phyloP scores from a whole-genome alignment of 441 rosid genomes.

The Isatis lusitanica region DNA sequence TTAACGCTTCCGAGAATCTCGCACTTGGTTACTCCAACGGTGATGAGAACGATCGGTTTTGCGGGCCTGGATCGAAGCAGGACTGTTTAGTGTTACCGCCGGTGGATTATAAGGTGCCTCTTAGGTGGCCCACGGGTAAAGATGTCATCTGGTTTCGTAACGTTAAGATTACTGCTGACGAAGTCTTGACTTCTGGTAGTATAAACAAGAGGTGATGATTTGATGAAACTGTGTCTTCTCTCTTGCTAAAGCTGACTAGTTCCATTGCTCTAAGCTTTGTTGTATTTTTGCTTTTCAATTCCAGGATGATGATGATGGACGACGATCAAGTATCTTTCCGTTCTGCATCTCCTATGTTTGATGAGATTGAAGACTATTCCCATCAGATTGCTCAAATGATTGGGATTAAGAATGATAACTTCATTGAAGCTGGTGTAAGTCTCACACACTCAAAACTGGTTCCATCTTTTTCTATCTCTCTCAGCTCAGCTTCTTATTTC shows the following conservation, averaged over 20 bases:
- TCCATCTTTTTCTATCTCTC: conserved; percentile 4
- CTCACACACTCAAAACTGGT: not conserved
- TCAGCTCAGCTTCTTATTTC: conserved; percentile 8
- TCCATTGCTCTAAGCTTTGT: not conserved
- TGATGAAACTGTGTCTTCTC: not conserved
- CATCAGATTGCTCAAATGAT: conserved; percentile 98
- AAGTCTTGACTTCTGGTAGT: conserved; percentile 95
- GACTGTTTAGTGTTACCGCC: conserved; percentile 82
- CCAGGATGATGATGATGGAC: conserved; percentile 98
- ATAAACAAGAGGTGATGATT: conserved; percentile 77
- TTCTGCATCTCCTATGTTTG: conserved; percentile 83
- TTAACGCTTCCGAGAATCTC: conserved; percentile 65
- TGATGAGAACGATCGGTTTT: conserved; percentile 62
- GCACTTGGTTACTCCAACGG: conserved; percentile 57
- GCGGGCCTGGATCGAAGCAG: conserved; percentile 54
- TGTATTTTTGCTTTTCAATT: too few species aligned
- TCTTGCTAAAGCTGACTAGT: not conserved
- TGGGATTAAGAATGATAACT: conserved; percentile 79
- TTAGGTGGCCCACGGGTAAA: conserved; percentile 97
- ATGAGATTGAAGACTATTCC: conserved; percentile 95
- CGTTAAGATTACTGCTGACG: conserved; percentile 88
- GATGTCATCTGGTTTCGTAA: conserved; percentile 94
- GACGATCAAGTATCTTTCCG: conserved; percentile 96
- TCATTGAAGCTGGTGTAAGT: conserved; percentile 90
- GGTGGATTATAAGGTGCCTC: conserved; percentile 75